Evolutionary conservation across 768 basidiomycete species (phyloP), one percentile per base, ranked within the genome.

Genomic region (Phlebiopsis gigantea): DNA sequence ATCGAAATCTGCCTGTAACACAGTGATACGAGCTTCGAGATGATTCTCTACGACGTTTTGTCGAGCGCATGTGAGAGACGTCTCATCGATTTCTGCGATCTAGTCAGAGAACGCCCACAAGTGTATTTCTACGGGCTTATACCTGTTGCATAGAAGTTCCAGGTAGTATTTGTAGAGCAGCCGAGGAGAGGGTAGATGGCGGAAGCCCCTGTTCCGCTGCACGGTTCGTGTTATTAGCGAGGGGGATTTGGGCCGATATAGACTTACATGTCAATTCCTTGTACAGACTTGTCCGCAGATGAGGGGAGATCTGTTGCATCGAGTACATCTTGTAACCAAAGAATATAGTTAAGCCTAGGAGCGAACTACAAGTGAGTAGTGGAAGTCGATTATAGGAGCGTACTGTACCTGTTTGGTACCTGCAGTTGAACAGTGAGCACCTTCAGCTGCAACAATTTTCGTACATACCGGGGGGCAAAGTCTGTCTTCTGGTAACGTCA

Each of bases 141-240:
- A 88, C 92, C 92, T 45, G 90, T 91, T 0, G 80, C 91, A 21
- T 81, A 59, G 55, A 95, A 82, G 1, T 63, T 64, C 84, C 88
- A 90, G 4, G 59, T 66, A 5, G 74, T 66, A 44, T 82, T 71
- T 31, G 82, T 62, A 1, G 74, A 73, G 61, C 85, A 87, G 0
- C 77, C 81, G 0, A 98, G 75, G 1, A 98, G 74, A 0, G 95
- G 87, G 62, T 97, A 98, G 55, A 98, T 92, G 0, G 84, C 88
- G 0, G 90, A 90, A 6, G 93, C 86, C 0, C 96, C 96, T 7
- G 94, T 96, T 21, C 96, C 96, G 39, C 93, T 92, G 60, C 29
- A 22, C 2, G 7, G 22, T 7, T 7, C 7, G 31, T n/a, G n/a
- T n/a, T n/a, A n/a, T n/a, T n/a, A n/a, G n/a, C n/a, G n/a, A n/a